Conservation (phyloP, 2,329 filamentous ascomycete species). For the Aspergillus amoenus region DNA sequence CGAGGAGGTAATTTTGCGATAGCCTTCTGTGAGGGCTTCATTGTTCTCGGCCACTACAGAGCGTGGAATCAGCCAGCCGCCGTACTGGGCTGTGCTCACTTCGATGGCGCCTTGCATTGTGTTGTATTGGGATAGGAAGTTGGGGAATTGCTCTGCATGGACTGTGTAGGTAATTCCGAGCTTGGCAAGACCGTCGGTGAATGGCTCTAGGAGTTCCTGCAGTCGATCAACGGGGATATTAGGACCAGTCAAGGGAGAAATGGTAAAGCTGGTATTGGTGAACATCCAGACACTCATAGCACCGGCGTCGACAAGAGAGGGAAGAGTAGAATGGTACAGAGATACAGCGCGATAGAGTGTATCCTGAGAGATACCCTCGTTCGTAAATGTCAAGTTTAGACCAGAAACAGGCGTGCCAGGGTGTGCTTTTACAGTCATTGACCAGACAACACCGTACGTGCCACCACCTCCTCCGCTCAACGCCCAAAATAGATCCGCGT, state of each 20-base stretch:
- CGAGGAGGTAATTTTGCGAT: constrained; percentile 10
- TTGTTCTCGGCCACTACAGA: constrained; percentile 9
- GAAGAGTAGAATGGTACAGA: constrained; percentile 49
- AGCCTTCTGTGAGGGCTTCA: not conserved
- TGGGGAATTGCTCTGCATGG: constrained; percentile 29
- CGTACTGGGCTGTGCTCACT: constrained; percentile 41
- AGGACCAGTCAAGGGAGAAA: constrained; percentile 51
- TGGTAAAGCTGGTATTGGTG: constrained; percentile 50
- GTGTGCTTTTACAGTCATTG: constrained; percentile 56
- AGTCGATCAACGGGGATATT: constrained; percentile 47
- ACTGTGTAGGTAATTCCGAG: constrained; percentile 34
- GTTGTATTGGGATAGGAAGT: constrained; percentile 34
- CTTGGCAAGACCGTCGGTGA: constrained; percentile 41
- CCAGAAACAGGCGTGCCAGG: constrained; percentile 46
- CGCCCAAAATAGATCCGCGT: constrained; percentile 22
- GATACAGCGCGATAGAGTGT: constrained; percentile 52
- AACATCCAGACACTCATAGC: constrained; percentile 53
- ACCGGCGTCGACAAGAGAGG: constrained; percentile 53
- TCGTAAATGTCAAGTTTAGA: constrained; percentile 46
- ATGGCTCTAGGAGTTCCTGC: constrained; percentile 47
- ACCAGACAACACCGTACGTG: constrained; percentile 46
- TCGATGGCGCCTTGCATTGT: constrained; percentile 31
- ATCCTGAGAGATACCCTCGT: constrained; percentile 36
- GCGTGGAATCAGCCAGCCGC: constrained; percentile 33
- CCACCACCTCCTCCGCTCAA: constrained; percentile 20